Evolutionary conservation across 305 asterid genomes (phyloP).

Genomic region (Withania somnifera): DNA sequence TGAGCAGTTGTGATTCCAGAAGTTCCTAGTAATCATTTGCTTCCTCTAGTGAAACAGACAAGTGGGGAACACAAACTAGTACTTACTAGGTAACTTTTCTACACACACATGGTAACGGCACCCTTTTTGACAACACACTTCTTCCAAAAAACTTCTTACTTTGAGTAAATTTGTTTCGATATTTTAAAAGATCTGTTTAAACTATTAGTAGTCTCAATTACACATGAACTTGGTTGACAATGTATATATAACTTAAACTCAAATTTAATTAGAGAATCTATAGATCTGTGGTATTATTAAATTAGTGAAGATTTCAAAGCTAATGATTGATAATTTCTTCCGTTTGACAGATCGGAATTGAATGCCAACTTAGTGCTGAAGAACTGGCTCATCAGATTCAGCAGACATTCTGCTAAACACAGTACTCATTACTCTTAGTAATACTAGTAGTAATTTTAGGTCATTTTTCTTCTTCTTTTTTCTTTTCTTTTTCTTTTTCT

Average conservation of each 20-base stretch:
- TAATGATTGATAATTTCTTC: constrained; percentile 3
- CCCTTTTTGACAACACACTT: background rate
- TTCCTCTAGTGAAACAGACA: background rate
- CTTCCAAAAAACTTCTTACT: background rate
- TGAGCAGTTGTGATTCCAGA: background rate
- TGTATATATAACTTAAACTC: background rate
- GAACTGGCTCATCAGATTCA: constrained; percentile 82
- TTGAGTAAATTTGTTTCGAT: background rate
- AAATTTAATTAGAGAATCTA: background rate
- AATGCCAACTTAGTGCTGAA: constrained; percentile 90
- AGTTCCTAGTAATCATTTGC: constrained; percentile 1
- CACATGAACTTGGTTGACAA: background rate
- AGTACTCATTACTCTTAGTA: background rate
- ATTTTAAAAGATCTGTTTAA: background rate
- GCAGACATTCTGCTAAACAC: constrained; percentile 55
- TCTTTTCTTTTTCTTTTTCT: background rate
- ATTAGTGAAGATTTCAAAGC: constrained; percentile 6
- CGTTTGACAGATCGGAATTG: constrained; percentile 54
- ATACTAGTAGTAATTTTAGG: background rate
- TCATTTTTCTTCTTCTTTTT: background rate
- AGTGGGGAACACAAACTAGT: background rate
- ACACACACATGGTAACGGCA: background rate
- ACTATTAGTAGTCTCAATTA: background rate
- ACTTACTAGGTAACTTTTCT: background rate
- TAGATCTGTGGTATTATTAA: background rate